phyloP scores from a whole-genome alignment of 2,329 filamentous ascomycete genomes.

The Aspergillus ibericus region DNA sequence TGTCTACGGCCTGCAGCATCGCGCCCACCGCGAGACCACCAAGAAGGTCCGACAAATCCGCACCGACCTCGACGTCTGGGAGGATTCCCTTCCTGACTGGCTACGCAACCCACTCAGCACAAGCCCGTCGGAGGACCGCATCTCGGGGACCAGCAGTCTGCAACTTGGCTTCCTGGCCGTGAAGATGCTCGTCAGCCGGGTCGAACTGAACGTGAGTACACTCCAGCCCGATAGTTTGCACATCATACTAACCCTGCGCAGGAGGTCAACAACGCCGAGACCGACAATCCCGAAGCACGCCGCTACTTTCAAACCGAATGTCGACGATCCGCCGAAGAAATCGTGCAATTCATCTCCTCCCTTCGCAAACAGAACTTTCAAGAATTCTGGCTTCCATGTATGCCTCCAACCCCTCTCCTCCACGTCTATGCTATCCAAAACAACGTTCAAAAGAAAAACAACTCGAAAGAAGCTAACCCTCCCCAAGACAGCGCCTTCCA shows the following conservation, averaged over 20 bases:
- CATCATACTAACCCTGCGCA: constrained; percentile 17
- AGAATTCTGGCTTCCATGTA: constrained; percentile 55
- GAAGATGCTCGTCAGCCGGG: constrained; percentile 49
- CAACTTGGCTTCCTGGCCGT: constrained; percentile 47
- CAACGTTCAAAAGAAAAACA: not conserved
- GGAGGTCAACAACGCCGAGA: constrained; percentile 45
- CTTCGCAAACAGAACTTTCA: constrained; percentile 49
- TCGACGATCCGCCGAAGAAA: constrained; percentile 45
- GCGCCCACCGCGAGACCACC: constrained; percentile 44
- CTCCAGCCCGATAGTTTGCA: not conserved
- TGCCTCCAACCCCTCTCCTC: constrained; percentile 10
- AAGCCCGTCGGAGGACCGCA: constrained; percentile 29
- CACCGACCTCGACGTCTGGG: constrained; percentile 48
- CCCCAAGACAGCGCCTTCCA: constrained; percentile 51
- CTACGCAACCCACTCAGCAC: constrained; percentile 35
- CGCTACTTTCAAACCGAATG: constrained; percentile 51
- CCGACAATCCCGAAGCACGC: constrained; percentile 49
- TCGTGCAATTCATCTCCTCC: constrained; percentile 52
- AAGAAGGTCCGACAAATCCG: constrained; percentile 48
- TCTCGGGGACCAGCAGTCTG: constrained; percentile 46
- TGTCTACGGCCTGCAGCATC: constrained; percentile 47
- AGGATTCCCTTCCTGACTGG: constrained; percentile 48
- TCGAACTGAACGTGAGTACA: constrained; percentile 46
- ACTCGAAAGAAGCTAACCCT: constrained; percentile 5
- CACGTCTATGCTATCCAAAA: not conserved